Evolutionary conservation across 495 filamentous ascomycete genomes (phyloP).

Genomic region (Talaromyces nanjingensis): DNA sequence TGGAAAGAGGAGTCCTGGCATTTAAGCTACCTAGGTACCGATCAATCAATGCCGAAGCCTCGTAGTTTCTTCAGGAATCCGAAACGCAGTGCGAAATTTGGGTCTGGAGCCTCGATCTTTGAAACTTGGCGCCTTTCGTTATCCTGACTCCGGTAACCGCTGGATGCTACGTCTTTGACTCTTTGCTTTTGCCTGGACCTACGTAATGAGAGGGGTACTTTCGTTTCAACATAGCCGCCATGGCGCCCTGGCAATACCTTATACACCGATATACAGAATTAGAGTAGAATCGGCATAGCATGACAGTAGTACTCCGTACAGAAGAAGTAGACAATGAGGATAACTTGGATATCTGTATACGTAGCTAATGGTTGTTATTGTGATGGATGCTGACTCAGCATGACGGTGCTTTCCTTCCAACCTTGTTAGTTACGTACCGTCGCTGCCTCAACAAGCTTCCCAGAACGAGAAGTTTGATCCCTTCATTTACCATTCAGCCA

Average conservation of each 20-base stretch:
- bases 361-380: not conserved
- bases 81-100: not conserved
- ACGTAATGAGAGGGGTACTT: not conserved
- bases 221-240: not conserved
- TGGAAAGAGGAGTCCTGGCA: not conserved
- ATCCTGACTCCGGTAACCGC: not conserved
- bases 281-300: not conserved
- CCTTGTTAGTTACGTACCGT: not conserved
- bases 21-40: not conserved
- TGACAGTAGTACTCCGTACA: not conserved
- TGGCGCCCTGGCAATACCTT: not conserved
- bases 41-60: not conserved
- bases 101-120: not conserved
- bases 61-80: not conserved
- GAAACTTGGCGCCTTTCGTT: not conserved
- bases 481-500: not conserved
- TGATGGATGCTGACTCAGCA: constrained; percentile 10
- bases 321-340: not conserved
- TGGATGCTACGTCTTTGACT: not conserved
- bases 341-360: not conserved
- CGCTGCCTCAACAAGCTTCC: not conserved
- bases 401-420: constrained; percentile 2
- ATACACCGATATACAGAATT: not conserved
- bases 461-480: not conserved
- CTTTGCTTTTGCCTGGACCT: not conserved